phyloP scores from a whole-genome alignment of 2,329 filamentous ascomycete species.

The Arthrobotrys entomopaga region DNA sequence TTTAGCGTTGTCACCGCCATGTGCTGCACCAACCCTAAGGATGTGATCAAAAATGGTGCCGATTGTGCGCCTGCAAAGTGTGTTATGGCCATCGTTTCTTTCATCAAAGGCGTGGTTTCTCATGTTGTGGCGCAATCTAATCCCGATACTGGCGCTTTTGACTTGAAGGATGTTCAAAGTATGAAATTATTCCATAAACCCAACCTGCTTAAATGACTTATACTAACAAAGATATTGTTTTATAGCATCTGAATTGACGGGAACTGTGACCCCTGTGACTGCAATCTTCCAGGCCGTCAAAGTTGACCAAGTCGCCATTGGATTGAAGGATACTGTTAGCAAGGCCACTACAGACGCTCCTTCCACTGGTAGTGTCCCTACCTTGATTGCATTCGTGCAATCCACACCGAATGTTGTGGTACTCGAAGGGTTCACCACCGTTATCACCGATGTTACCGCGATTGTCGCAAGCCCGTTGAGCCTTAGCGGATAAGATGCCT shows the following conservation, averaged over 20 bases:
- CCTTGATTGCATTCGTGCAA: constrained; percentile 1
- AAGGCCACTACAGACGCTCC: background rate
- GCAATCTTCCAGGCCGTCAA: background rate
- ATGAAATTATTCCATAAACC: background rate
- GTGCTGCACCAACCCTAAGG: constrained; percentile 15
- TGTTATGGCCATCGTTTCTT: background rate
- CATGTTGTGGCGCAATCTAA: background rate
- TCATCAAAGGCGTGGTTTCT: background rate
- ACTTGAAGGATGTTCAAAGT: constrained; percentile 5
- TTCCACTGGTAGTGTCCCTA: background rate
- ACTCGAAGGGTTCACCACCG: background rate
- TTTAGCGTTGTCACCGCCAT: background rate
- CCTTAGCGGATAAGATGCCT: background rate
- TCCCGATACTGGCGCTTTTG: background rate
- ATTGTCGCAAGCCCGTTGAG: background rate
- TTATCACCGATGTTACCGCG: background rate
- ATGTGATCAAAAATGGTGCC: constrained; percentile 1
- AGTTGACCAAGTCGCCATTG: background rate
- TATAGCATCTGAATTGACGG: background rate
- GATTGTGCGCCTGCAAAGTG: background rate
- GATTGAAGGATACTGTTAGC: background rate
- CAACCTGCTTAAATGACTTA: background rate
- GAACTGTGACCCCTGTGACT: background rate
- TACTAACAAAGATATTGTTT: background rate
- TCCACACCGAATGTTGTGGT: background rate